Conservation (phyloP, 805 yeast genomes). For the Wickerhamiella qilinensis region DNA sequence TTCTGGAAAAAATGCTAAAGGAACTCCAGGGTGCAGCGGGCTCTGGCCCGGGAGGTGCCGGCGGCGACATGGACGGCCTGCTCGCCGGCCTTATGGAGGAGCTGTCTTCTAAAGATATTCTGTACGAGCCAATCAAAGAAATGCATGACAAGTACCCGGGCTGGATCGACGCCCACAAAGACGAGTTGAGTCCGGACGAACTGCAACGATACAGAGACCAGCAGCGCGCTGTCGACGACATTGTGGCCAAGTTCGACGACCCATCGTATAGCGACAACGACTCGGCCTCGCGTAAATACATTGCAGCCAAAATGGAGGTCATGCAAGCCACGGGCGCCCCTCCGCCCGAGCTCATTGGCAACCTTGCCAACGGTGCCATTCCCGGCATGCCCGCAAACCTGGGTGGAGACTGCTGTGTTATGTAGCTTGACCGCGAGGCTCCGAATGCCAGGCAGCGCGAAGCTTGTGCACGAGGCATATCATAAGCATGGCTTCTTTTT, state of each 20-base stretch:
- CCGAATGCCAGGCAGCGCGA: no score
- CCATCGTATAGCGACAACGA: slow-evolving; percentile 41
- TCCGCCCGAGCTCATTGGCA: slow-evolving; percentile 58
- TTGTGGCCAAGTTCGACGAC: slow-evolving; percentile 51
- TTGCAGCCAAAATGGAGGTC: slow-evolving; percentile 42
- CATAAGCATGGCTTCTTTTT: no score
- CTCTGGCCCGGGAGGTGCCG: slow-evolving; percentile 23
- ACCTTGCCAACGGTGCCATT: slow-evolving; percentile 29
- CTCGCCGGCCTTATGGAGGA: slow-evolving; percentile 64
- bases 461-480: no score
- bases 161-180: slow-evolving; percentile 43
- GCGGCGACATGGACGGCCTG: slow-evolving; percentile 41
- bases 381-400: slow-evolving; percentile 17
- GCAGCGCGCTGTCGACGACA: slow-evolving; percentile 39
- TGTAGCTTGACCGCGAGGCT: no score
- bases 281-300: slow-evolving; percentile 29
- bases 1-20: slow-evolving; percentile 45
- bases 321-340: slow-evolving; percentile 63
- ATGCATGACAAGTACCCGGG: slow-evolving; percentile 54
- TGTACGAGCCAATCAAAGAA: slow-evolving; percentile 79
- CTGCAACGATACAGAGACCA: slow-evolving; percentile 43
- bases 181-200: slow-evolving; percentile 29
- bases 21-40: slow-evolving; percentile 31
- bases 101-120: slow-evolving; percentile 66
- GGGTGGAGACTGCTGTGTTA: not conserved